Evolutionary conservation across 805 yeast genomes (phyloP).

Genomic region (Blastobotrys chiropterorum): DNA sequence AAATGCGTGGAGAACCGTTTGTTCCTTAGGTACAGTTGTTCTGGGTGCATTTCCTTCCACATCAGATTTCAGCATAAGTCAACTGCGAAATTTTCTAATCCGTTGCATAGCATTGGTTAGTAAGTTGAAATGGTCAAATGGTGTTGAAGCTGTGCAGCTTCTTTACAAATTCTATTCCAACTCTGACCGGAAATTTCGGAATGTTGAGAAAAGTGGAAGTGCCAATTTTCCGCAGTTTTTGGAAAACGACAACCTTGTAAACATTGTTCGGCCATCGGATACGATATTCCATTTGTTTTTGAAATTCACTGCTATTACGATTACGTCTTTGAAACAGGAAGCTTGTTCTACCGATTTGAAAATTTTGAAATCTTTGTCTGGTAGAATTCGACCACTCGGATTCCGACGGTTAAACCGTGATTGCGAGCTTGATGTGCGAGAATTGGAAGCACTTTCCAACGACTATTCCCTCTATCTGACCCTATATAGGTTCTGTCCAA

Average conservation of each 20-base stretch:
- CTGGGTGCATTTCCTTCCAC: neutral
- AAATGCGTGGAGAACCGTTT: neutral
- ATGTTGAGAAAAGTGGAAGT: neutral
- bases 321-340: neutral
- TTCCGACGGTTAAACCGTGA: neutral
- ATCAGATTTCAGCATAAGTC: neutral
- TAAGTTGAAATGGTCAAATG: neutral
- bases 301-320: neutral
- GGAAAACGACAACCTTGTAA: neutral
- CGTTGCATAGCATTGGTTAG: neutral
- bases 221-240: neutral
- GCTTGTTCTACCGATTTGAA: neutral
- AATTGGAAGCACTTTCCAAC: neutral
- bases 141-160: neutral
- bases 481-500: neutral
- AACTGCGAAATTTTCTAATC: neutral
- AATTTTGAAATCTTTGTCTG: neutral
- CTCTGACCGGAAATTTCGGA: neutral
- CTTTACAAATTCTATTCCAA: neutral
- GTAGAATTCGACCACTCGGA: conserved; percentile 1
- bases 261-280: neutral
- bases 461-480: neutral
- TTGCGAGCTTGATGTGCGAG: neutral
- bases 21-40: neutral
- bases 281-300: conserved; percentile 1